These are phyloP conservation scores for Dactylorhiza incarnata DNA, from an alignment of 106 monocot genomes.

Conservation along the genomic window DNA sequence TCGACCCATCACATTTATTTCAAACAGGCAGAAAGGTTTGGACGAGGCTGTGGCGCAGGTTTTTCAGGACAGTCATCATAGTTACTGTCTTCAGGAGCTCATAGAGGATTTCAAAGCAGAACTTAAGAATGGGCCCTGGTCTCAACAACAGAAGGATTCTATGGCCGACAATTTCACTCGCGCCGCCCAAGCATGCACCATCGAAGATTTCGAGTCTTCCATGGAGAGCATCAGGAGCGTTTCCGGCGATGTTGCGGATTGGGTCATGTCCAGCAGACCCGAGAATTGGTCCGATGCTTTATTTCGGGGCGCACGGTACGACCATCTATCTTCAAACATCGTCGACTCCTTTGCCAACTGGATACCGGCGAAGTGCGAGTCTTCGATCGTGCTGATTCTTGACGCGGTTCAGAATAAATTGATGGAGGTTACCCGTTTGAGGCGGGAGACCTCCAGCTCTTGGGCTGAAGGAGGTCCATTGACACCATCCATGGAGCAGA, in stretches of 20 bases:
- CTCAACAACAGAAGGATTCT: conserved; percentile 52
- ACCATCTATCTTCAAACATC: conserved; percentile 63
- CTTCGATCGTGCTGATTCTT: conserved; percentile 61
- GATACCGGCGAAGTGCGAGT: conserved; percentile 68
- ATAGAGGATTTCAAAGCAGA: conserved; percentile 73
- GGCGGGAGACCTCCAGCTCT: conserved; percentile 28
- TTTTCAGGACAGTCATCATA: conserved; percentile 59
- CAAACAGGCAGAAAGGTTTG: conserved; percentile 61
- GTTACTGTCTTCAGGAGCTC: conserved; percentile 61
- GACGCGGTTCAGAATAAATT: conserved; percentile 57
- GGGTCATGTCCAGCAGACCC: conserved; percentile 67
- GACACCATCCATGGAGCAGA: conserved; percentile 68
- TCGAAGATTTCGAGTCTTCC: conserved; percentile 65
- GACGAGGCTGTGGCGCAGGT: conserved; percentile 67
- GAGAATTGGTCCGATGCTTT: conserved; percentile 83
- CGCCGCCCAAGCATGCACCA: conserved; percentile 59
- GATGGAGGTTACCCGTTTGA: conserved; percentile 40
- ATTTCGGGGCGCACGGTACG: conserved; percentile 62
- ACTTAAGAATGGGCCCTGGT: conserved; percentile 58
- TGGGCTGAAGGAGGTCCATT: conserved; percentile 30
- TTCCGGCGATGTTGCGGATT: conserved; percentile 54
- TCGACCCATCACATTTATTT: conserved; percentile 63
- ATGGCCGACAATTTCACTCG: conserved; percentile 67
- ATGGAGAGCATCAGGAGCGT: conserved; percentile 52
- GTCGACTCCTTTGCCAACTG: conserved; percentile 60